Conservation (phyloP, 441 rosid genomes). For the Erysimum cheiri region DNA sequence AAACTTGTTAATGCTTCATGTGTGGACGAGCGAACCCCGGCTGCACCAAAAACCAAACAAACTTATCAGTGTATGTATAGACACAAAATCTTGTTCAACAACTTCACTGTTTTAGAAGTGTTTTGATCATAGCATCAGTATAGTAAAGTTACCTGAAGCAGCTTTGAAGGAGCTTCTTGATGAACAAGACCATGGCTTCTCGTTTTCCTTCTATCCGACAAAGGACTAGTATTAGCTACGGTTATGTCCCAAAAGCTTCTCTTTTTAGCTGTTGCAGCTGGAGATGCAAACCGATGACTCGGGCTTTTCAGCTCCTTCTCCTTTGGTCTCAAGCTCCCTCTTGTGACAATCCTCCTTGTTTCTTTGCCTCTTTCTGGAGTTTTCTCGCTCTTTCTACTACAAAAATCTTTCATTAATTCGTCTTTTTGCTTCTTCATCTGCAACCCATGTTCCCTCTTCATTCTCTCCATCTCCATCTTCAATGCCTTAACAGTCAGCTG, state of each 20-base stretch:
- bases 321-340: conserved; percentile 72
- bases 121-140: background rate
- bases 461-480: conserved; percentile 73
- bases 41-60: conserved; percentile 33
- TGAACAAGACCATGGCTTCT: conserved; percentile 60
- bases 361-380: conserved; percentile 48
- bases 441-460: conserved; percentile 73
- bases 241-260: conserved; percentile 94
- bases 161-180: conserved; percentile 83
- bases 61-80: background rate
- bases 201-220: conserved; percentile 74
- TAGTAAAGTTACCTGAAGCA: conserved; percentile 72
- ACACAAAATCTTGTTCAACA: background rate
- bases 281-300: conserved; percentile 78
- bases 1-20: conserved; percentile 34
- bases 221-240: conserved; percentile 75
- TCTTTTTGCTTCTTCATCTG: conserved; percentile 85
- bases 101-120: conserved; percentile 7
- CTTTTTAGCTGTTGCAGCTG: conserved; percentile 73
- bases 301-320: conserved; percentile 77
- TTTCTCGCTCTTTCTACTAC: conserved; percentile 58
- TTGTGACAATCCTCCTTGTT: conserved; percentile 58
- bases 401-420: conserved; percentile 59
- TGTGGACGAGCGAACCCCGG: conserved; percentile 47
- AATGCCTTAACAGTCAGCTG: conserved; percentile 62